Conservation (phyloP, 225 moss, liverwort and hornwort species). For the Antitrichia curtipendula region DNA sequence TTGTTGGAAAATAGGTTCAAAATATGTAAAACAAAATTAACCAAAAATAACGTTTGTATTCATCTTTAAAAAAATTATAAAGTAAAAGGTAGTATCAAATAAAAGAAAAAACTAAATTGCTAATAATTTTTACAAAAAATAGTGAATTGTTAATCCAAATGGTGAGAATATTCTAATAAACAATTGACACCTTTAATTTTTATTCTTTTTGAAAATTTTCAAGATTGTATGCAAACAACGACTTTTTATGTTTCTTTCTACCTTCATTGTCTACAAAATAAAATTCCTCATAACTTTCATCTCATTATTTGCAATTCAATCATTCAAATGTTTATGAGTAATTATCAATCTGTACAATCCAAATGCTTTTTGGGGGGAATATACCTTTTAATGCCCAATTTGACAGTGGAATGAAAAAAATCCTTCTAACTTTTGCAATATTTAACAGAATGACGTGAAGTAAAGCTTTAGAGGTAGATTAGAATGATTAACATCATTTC, state of each 20-base stretch:
- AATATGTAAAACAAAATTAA: too few relatives aligned
- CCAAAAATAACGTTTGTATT: too few relatives aligned
- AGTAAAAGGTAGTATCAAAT: fast-evolving
- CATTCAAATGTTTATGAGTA: not conserved
- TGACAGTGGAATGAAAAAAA: fast-evolving
- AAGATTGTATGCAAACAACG: not conserved
- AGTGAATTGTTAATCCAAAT: not conserved
- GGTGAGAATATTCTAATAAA: not conserved
- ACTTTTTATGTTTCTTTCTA: not conserved
- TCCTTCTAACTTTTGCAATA: not conserved
- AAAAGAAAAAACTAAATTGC: not conserved
- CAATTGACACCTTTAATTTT: fast-evolving
- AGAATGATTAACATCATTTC: not conserved
- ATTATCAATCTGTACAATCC: not conserved
- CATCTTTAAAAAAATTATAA: not conserved
- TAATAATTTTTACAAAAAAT: not conserved
- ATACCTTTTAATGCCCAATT: fast-evolving
- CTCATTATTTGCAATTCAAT: fast-evolving
- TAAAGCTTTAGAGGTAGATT: fast-evolving
- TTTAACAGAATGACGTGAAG: fast-evolving
- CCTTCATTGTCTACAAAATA: too few relatives aligned
- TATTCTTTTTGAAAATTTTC: not conserved
- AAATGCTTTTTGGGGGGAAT: not conserved
- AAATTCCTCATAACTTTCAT: fast-evolving
- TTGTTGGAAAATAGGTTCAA: not conserved